phyloP scores from a whole-genome alignment of 768 basidiomycete species.

The Russula sp. region DNA sequence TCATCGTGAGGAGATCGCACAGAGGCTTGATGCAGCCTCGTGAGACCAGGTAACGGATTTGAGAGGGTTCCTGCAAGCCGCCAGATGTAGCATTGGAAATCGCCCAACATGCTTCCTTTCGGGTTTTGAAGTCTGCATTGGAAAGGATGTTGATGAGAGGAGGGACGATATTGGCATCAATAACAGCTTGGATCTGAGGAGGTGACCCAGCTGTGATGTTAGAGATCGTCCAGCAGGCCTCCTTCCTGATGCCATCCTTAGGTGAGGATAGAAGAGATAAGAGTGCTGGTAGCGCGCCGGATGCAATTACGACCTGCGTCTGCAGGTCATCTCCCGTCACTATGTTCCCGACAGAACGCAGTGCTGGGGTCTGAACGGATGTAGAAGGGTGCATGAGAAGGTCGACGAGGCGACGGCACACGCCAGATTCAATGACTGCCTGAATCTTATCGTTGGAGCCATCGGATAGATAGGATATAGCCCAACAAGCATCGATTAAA shows the following conservation, averaged over 20 bases:
- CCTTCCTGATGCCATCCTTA: conserved; percentile 98
- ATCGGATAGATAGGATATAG: conserved; percentile 98
- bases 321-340: conserved; percentile 99
- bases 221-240: conserved; percentile 99
- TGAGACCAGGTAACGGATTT: conserved; percentile 95
- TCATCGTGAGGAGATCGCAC: conserved; percentile 92
- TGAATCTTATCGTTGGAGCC: conserved; percentile 99
- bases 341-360: conserved; percentile 98
- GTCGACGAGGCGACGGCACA: conserved; percentile 95
- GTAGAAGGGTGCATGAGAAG: conserved; percentile 91
- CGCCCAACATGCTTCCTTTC: conserved; percentile 99
- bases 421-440: conserved; percentile 97
- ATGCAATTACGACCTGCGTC: conserved; percentile 98
- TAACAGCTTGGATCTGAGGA: conserved; percentile 93
- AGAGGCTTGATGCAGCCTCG: conserved; percentile 99
- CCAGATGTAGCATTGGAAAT: conserved; percentile 99
- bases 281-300: conserved; percentile 92
- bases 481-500: conserved; percentile 99
- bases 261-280: conserved; percentile 90
- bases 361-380: conserved; percentile 95
- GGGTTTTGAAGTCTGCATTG: conserved; percentile 98
- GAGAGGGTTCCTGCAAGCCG: conserved; percentile 90
- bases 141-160: conserved; percentile 97
- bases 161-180: conserved; percentile 97
- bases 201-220: conserved; percentile 98